These are phyloP conservation scores for Fusarium papillatum DNA, from an alignment of 2,329 filamentous ascomycete genomes.

Conservation along the genomic window DNA sequence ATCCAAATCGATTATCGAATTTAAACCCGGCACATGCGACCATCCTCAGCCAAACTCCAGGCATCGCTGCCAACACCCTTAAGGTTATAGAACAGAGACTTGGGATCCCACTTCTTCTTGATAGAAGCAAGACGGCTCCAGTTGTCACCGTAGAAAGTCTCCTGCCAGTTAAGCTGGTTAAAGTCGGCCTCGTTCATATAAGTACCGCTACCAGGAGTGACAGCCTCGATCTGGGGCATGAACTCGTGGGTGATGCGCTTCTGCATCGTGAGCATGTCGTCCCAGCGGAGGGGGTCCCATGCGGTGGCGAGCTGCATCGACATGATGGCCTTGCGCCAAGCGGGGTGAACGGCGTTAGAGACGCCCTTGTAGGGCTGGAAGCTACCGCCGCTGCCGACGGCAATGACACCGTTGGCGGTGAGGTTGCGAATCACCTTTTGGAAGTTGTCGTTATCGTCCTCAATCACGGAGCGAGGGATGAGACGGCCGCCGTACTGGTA, in stretches of 20 bases:
- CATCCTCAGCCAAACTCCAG: constrained; percentile 50
- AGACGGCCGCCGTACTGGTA: constrained; percentile 57
- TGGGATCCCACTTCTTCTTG: constrained; percentile 66
- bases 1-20: neutral
- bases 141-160: constrained; percentile 61
- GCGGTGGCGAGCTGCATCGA: constrained; percentile 45
- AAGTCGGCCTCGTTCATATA: constrained; percentile 69
- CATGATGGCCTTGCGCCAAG: constrained; percentile 54
- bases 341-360: constrained; percentile 55
- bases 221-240: constrained; percentile 44
- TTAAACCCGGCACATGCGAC: constrained; percentile 43
- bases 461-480: constrained; percentile 54
- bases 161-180: constrained; percentile 57
- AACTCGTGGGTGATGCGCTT: constrained; percentile 47
- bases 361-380: constrained; percentile 37
- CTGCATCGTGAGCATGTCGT: constrained; percentile 48
- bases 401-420: constrained; percentile 37
- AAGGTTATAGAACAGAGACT: constrained; percentile 59
- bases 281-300: constrained; percentile 45
- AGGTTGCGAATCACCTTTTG: constrained; percentile 44
- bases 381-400: constrained; percentile 43
- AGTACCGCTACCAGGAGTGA: constrained; percentile 57
- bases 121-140: constrained; percentile 57
- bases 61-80: constrained; percentile 65
- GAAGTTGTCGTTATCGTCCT: constrained; percentile 47